These are phyloP conservation scores for Porcisia hertigi DNA, from an alignment of 208 protist species.

Conservation along the genomic window DNA sequence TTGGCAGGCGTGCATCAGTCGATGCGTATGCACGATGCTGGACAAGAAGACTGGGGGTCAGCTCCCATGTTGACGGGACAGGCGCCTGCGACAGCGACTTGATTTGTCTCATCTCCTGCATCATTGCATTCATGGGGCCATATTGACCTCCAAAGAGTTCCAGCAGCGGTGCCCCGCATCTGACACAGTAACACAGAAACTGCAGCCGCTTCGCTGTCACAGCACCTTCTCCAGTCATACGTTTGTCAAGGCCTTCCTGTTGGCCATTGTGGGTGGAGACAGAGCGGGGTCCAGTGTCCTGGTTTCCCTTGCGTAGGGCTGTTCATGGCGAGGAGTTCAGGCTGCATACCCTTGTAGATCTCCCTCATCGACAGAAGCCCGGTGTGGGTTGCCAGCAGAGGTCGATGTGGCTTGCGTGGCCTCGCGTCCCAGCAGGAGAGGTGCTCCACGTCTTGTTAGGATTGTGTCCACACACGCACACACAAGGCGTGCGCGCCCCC, in stretches of 20 bases:
- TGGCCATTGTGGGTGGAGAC: neutral
- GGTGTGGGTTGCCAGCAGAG: neutral
- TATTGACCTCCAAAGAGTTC: conserved; percentile 32
- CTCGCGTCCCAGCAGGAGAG: neutral
- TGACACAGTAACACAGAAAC: conserved; percentile 32
- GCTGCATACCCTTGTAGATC: neutral
- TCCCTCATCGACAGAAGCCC: neutral
- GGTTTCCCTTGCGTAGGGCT: neutral
- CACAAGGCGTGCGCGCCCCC: too few species aligned
- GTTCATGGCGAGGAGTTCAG: neutral
- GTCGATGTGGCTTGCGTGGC: neutral
- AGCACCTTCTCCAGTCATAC: neutral
- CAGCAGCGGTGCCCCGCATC: conserved; percentile 44
- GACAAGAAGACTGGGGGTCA: neutral
- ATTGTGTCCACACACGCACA: conserved; percentile 36
- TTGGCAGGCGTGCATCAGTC: neutral
- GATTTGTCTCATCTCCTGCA: neutral
- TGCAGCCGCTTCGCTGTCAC: neutral
- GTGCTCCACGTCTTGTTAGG: conserved; percentile 29
- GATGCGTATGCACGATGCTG: neutral
- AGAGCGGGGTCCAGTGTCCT: neutral
- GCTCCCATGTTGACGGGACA: conserved; percentile 8
- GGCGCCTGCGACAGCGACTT: neutral
- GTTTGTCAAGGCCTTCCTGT: neutral
- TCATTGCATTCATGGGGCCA: conserved; percentile 18